Base-by-base conservation (phyloP, 2,329 filamentous ascomycete species). In the Phialophora macrospora region DNA sequence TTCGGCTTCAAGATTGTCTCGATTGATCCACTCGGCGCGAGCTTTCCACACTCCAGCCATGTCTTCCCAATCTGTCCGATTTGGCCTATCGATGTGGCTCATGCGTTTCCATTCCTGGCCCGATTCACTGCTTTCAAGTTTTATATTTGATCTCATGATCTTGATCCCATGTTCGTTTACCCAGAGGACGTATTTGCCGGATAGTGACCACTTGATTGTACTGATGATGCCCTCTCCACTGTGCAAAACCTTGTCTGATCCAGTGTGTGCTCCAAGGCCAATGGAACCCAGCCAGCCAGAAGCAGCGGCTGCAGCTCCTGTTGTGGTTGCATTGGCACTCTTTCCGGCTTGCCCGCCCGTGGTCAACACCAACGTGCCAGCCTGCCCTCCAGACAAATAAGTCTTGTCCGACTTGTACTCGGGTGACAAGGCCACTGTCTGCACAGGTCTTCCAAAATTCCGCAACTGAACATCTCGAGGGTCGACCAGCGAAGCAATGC, bases 41-140 rank as follows among this genome's bases (percentile, higher is more conserved):
- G 91, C 92, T 79, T 94, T 97, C 93, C 95, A 98, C 3, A 97
- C 92, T 55, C 90, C 87, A 0, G 93, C 93, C 93, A 99, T 97
- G 49, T 96, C 93, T 71, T 97, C 92, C 92, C 95, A 98, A 63
- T 90, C 88, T 8, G 90, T 88, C 4, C 90, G 90, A 73, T 92
- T 91, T 1, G 95, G 95, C 51, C 93, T 87, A 74, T 96, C 93
- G 66, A 96, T 89, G 75, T 98, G 94, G 26, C 92, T 93, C 68
- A 99, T 92, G 9, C 94, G 86, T 77, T 95, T 96, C 96, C 96
- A 99, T 2, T 93, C 92, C 70, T 90, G 88, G 17, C 97, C 93
- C 1, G 85, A 81, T 73, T 96, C 90, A 12, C 84, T 84, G 68
- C 83, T 88, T 5, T 96, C 92, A 4, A 97, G 83, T 71, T 93